Percentiles rank a stretch among this genome's conserved stretches.
Evolutionary conservation across 495 filamentous ascomycete genomes (phyloP).

Genomic region (Daldinia childiae): DNA sequence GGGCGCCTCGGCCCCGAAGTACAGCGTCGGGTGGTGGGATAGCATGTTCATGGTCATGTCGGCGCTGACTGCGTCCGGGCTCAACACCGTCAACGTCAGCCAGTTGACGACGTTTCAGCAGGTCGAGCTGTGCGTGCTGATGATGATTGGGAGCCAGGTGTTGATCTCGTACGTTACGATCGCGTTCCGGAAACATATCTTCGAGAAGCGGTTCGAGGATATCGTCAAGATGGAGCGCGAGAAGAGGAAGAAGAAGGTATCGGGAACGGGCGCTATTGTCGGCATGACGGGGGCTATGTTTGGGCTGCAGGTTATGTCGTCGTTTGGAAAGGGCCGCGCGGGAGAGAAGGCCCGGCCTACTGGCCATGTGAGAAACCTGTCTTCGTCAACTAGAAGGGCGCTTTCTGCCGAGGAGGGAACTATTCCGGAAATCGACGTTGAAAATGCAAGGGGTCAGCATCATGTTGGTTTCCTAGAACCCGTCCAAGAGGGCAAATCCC

Average conservation of each 20-base stretch:
- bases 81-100: constrained; percentile 69
- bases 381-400: constrained; percentile 12
- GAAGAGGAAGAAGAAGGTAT: constrained; percentile 40
- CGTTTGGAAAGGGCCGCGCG: constrained; percentile 36
- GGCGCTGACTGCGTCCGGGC: constrained; percentile 76
- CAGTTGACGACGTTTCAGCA: constrained; percentile 77
- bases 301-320: constrained; percentile 42
- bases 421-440: constrained; percentile 16
- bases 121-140: constrained; percentile 69
- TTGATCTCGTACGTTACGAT: constrained; percentile 63
- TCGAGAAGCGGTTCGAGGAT: constrained; percentile 67
- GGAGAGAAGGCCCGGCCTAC: constrained; percentile 25
- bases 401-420: constrained; percentile 19
- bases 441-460: constrained; percentile 13
- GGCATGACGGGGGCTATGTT: constrained; percentile 46
- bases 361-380: constrained; percentile 2
- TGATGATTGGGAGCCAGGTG: constrained; percentile 71
- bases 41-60: constrained; percentile 74
- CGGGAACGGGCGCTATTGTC: constrained; percentile 33
- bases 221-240: constrained; percentile 58
- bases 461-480: constrained; percentile 45
- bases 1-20: constrained; percentile 62
- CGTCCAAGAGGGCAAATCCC: constrained; percentile 33
- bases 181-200: constrained; percentile 68
- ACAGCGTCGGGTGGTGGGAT: constrained; percentile 71